Base-by-base conservation (phyloP, 2,329 filamentous ascomycete species). In the Epichloe amarillans region DNA sequence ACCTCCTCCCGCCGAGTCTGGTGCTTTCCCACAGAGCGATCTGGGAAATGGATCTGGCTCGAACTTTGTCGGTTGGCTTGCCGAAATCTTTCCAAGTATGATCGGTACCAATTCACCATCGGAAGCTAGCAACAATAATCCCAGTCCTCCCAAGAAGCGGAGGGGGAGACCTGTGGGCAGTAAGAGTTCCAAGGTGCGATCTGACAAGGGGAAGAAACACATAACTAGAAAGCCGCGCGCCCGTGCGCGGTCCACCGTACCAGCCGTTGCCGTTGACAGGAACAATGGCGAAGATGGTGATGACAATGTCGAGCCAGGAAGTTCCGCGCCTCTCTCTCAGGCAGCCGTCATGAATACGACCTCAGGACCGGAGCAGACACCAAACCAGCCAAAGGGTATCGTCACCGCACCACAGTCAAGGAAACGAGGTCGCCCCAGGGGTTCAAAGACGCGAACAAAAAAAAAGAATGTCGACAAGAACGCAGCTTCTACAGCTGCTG, bases 61-160 rank as follows among this genome's bases (percentile, higher is more conserved):
- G 19, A 64, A 79, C 11, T 78, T 83, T 52, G 70, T 84, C 33
- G 74, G 76, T 19, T 83, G 80, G 79, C 64, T 83, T 43, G 69
- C 77, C 12, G 80, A 83, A 58, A 80, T 84, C 50, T 84, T 83
- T 35, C 52, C 52, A 47, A 44, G 37, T 30, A 38, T 44, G 30
- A 35, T 38, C 35, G 30, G 17, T 14, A 42, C 52, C 39, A 10
- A 12, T 37, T 36, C 38, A 40, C 12, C 36, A 37, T 33, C 7
- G 3, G 17, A 30, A 36, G 15, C 12, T n/a, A 23, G 1, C 30
- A 6, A 26, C 30, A 26, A 40, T 30, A 30, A 30, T 30, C 30
- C 30, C 30, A 10, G 30, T 11, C 52, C 61, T 21, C 47, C 61
- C 37, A 77, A 72, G 57, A 69, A 75, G 47, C 65, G 67, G 6